These are phyloP conservation scores for Neckera pumila DNA, from an alignment of 225 moss, liverwort and hornwort genomes.

Conservation along the genomic window DNA sequence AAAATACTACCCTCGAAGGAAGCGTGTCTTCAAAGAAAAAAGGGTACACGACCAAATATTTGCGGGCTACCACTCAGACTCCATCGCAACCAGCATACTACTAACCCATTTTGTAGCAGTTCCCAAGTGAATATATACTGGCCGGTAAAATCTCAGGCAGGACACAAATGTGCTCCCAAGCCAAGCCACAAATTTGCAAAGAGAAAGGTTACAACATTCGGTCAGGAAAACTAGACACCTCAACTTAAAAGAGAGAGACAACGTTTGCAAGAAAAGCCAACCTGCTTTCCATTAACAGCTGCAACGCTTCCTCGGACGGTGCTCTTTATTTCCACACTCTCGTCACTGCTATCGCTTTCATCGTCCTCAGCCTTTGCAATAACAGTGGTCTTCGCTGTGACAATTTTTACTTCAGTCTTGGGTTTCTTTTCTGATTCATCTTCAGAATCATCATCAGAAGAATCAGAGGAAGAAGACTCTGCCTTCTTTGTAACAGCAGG, in stretches of 20 bases:
- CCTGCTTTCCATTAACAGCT: slow-evolving; percentile 6
- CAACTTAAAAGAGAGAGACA: not conserved
- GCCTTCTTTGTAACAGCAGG: not conserved
- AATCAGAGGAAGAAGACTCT: slow-evolving; percentile 3
- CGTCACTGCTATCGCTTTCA: slow-evolving; percentile 33
- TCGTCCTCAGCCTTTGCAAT: not conserved
- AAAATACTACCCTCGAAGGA: not conserved
- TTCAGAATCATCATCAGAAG: slow-evolving; percentile 3
- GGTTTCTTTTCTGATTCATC: not conserved
- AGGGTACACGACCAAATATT: not conserved
- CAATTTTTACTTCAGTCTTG: not conserved
- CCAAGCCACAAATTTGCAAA: not conserved
- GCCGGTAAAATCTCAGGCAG: not conserved
- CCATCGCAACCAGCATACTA: not conserved
- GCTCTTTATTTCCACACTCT: slow-evolving; percentile 36
- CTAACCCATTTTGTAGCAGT: not conserved
- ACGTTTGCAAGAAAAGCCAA: not conserved
- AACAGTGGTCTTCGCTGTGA: not conserved
- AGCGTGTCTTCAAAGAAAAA: not conserved
- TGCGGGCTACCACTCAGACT: not conserved
- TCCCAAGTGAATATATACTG: not conserved
- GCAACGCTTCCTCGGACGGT: not conserved
- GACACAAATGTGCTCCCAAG: not conserved
- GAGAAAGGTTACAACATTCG: not conserved
- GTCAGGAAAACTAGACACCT: not conserved